Evolutionary conservation across 139 green algal species (phyloP).

Genomic region (Trebouxia sp.): DNA sequence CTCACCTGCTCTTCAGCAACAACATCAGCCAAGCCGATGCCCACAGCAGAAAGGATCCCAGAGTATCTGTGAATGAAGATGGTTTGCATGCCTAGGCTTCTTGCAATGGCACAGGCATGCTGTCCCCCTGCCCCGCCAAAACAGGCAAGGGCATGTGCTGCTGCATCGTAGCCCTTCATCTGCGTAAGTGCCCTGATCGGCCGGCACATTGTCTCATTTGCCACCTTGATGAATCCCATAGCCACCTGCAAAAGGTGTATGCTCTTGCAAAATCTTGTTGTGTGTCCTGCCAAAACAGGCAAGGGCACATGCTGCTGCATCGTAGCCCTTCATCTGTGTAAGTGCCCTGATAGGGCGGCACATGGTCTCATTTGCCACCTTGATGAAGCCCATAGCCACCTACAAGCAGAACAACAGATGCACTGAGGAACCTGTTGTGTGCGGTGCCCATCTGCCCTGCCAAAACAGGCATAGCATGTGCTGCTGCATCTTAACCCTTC

Average conservation of each 20-base stretch:
- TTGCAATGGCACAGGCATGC: conserved; percentile 94
- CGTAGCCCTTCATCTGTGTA: conserved; percentile 92
- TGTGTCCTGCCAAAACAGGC: conserved; percentile 93
- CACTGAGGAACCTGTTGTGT: background rate
- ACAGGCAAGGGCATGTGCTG: conserved; percentile 86
- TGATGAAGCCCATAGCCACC: conserved; percentile 88
- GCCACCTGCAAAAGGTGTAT: conserved; percentile 49
- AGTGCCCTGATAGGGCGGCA: conserved; percentile 92
- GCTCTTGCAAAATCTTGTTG: background rate
- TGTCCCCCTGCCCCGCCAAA: conserved; percentile 97
- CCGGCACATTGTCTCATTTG: conserved; percentile 98
- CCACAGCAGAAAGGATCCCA: conserved; percentile 92
- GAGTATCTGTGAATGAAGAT: conserved; percentile 93
- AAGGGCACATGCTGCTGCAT: conserved; percentile 86
- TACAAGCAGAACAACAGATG: conserved; percentile 1
- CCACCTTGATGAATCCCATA: conserved; percentile 91
- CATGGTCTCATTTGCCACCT: conserved; percentile 98
- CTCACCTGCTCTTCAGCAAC: conserved; percentile 83
- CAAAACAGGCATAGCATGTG: conserved; percentile 94
- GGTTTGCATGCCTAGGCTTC: conserved; percentile 86
- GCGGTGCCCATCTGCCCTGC: conserved; percentile 95
- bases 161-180: conserved; percentile 89
- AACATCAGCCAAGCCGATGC: conserved; percentile 94
- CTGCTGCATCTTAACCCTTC: conserved; percentile 86
- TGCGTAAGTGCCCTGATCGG: conserved; percentile 93